These are phyloP conservation scores for Saitozyma sp. DNA, from an alignment of 768 basidiomycete genomes.

Conservation along the genomic window DNA sequence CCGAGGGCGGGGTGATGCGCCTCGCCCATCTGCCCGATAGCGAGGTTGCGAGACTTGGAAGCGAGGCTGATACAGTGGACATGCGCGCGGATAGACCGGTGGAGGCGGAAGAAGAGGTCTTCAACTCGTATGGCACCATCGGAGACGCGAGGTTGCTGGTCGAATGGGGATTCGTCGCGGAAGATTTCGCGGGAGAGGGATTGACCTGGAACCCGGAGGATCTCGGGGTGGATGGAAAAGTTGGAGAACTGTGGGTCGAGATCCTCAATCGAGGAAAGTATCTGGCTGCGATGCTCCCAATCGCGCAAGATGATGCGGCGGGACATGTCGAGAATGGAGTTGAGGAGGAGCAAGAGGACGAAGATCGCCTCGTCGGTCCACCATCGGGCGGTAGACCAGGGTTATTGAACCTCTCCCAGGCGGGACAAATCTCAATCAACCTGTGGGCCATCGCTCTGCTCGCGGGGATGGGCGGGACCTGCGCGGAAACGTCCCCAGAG, in stretches of 20 bases:
- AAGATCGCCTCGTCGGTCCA: not conserved
- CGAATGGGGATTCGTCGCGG: conserved; percentile 28
- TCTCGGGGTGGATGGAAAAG: not conserved
- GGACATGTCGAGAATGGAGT: not conserved
- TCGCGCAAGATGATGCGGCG: not conserved
- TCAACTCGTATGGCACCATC: conserved; percentile 19
- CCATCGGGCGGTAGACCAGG: not conserved
- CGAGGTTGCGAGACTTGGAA: not conserved
- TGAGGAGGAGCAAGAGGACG: not conserved
- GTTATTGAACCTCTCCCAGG: not conserved
- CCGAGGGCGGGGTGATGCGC: not conserved
- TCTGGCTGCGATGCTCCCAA: not conserved
- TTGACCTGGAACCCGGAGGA: conserved; percentile 13
- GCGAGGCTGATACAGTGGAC: conserved; percentile 14
- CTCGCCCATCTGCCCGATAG: conserved; percentile 8
- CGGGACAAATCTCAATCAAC: conserved; percentile 3
- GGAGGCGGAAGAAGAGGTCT: conserved; percentile 16
- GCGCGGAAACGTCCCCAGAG: too few relatives aligned
- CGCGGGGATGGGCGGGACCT: too few relatives aligned
- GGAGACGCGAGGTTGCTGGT: conserved; percentile 22
- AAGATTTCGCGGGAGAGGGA: conserved; percentile 12
- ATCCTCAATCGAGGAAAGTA: not conserved
- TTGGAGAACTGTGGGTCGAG: not conserved
- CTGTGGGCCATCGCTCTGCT: not conserved
- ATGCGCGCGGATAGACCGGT: conserved; percentile 16